Evolutionary conservation across 805 yeast species (phyloP), one percentile per base, ranked within the genome.

Genomic region (Komagataella phaffii): DNA sequence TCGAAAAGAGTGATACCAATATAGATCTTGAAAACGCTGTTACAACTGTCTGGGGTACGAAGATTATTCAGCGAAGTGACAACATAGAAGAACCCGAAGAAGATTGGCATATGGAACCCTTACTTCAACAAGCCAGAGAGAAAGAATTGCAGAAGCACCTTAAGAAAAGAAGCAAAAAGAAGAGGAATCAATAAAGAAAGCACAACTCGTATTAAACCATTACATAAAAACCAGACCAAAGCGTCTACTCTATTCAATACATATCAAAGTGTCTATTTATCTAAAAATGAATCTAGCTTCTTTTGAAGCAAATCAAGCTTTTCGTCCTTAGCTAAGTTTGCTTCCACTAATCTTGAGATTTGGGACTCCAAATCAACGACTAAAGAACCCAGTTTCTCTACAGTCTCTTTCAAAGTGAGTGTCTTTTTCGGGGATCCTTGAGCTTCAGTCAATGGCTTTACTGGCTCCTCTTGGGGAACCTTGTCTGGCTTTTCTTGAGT

Each of bases 21-120:
- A 55, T 52, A 17, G 21, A 51, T 18, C 55, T 18, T 7, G 30
- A 23, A 51, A 53, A 17, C 60, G 58, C 40, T 61, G 57, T 17
- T 60, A 76, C 79, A 1, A 82, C 93, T 0, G 80, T 86, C 2
- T 86, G 95, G 95, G 95, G 95, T 0, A 85, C 93, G 1, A 70
- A 66, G 51, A 76, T 80, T 2, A 75, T 74, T 3, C 70, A 66
- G 51, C 57, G 67, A 0, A 74, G 65, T 17, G 53, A 67, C 55
- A 66, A 64, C 24, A 70, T 67, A 7, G 76, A 73, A 52, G 76
- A 71, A 45, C 70, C 72, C 60, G 81, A 76, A 46, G 74, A 74
- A 6, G 74, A 68, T 54, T 56, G 61, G 18, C 58, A 55, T 44
- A 60, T 67, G 49, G 73, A 70, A 52, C 76, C 77, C 53, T 68